phyloP scores from a whole-genome alignment of 768 basidiomycete species.

The Holtermanniella nyarrowii region DNA sequence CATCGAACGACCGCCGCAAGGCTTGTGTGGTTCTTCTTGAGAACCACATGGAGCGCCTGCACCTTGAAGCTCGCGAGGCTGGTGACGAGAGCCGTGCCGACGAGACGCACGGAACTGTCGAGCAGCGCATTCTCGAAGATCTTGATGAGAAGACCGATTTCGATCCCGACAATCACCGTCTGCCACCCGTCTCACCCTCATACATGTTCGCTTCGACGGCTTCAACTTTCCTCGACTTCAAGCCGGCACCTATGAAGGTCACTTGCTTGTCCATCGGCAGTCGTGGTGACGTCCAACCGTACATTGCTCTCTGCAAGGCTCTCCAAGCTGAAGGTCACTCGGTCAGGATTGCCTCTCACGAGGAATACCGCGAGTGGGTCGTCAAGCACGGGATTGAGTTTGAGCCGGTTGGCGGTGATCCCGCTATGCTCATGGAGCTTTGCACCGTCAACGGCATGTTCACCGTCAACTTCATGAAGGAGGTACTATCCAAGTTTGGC shows the following conservation, averaged over 20 bases:
- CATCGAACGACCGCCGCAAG: conserved; percentile 64
- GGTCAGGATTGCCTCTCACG: conserved; percentile 85
- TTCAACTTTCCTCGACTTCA: conserved; percentile 93
- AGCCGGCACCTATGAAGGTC: conserved; percentile 76
- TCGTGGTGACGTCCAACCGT: conserved; percentile 94
- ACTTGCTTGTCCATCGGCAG: conserved; percentile 95
- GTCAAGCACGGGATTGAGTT: conserved; percentile 95
- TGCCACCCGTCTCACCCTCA: conserved; percentile 39
- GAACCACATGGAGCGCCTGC: conserved; percentile 65
- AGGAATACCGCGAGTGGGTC: conserved; percentile 90
- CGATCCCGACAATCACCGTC: conserved; percentile 11
- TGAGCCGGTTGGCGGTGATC: conserved; percentile 88
- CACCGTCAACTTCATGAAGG: conserved; percentile 87
- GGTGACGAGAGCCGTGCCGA: conserved; percentile 8
- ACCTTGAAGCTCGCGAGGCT: conserved; percentile 43
- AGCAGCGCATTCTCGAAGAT: conserved; percentile 75
- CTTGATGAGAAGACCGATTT: conserved; percentile 50
- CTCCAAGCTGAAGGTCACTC: conserved; percentile 57
- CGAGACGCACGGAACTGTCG: conserved; percentile 29
- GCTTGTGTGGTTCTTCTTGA: conserved; percentile 67
- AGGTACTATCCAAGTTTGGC: conserved; percentile 83
- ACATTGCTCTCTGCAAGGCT: conserved; percentile 85
- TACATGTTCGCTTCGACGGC: conserved; percentile 93
- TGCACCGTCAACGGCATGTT: conserved; percentile 98
- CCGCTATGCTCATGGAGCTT: conserved; percentile 93